These are phyloP conservation scores for Cynanchum wilfordii DNA, from an alignment of 257 asterid genomes.

Conservation along the genomic window DNA sequence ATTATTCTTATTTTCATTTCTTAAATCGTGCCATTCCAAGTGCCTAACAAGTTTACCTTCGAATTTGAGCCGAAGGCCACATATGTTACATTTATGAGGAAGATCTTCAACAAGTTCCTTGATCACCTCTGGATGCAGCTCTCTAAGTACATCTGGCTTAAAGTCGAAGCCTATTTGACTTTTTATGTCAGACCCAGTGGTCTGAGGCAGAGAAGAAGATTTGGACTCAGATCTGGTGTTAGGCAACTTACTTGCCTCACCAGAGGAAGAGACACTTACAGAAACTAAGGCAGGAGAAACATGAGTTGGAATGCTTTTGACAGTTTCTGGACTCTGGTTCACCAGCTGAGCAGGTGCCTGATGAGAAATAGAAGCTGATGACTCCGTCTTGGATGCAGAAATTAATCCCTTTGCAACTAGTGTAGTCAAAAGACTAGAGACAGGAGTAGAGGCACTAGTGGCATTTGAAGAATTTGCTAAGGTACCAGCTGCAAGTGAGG, in stretches of 20 bases:
- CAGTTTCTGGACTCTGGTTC: constrained; percentile 35
- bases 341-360: constrained; percentile 29
- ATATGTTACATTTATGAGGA: constrained; percentile 54
- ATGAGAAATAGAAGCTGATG: constrained; percentile 25
- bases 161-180: constrained; percentile 64
- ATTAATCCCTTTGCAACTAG: constrained; percentile 78
- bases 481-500: constrained; percentile 28
- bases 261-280: constrained; percentile 24
- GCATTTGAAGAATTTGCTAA: constrained; percentile 34
- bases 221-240: constrained; percentile 25
- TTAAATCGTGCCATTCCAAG: constrained; percentile 72
- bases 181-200: constrained; percentile 30
- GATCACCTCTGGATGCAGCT: constrained; percentile 55
- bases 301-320: constrained; percentile 30
- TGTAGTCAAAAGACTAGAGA: constrained; percentile 75
- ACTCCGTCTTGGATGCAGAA: constrained; percentile 50
- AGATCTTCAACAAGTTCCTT: constrained; percentile 54
- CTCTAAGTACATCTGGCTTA: constrained; percentile 56
- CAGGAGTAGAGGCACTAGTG: constrained; percentile 49
- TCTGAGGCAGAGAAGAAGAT: constrained; percentile 23
- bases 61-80: constrained; percentile 59
- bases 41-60: constrained; percentile 62
- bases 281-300: constrained; percentile 37
- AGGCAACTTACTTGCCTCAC: constrained; percentile 24
- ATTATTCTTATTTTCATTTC: constrained; percentile 29